phyloP scores from a whole-genome alignment of 148 eudicot species.

The Chenopodium formosanum region DNA sequence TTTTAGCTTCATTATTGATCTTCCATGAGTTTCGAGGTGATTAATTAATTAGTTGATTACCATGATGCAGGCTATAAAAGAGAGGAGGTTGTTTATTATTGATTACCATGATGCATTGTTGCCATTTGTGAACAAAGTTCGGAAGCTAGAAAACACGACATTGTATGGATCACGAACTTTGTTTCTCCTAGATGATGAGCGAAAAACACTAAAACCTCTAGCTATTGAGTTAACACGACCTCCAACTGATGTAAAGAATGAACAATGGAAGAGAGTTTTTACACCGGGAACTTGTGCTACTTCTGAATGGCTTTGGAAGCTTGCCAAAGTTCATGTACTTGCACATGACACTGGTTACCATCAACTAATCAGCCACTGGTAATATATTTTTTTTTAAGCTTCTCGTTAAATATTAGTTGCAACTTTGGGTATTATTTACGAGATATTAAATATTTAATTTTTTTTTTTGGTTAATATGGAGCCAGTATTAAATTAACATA shows the following conservation, averaged over 20 bases:
- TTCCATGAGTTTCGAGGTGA: too few species aligned
- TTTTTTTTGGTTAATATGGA: too few species aligned
- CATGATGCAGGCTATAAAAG: slow-evolving; percentile 47
- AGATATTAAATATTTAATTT: too few species aligned
- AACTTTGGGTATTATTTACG: too few species aligned
- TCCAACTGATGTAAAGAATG: slow-evolving; percentile 27
- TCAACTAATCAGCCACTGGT: too few species aligned
- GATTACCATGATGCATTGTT: slow-evolving; percentile 73
- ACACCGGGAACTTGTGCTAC: background rate
- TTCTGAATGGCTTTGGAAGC: too few species aligned
- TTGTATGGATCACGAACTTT: slow-evolving; percentile 74
- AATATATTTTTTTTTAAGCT: too few species aligned
- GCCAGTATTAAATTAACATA: too few species aligned
- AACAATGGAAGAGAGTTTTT: background rate
- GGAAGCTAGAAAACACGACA: slow-evolving; percentile 52
- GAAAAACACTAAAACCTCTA: slow-evolving; percentile 41
- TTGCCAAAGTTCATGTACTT: too few species aligned
- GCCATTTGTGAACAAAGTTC: slow-evolving; percentile 66
- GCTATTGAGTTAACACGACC: slow-evolving; percentile 77
- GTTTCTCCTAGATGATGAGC: slow-evolving; percentile 41
- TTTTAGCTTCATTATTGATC: background rate
- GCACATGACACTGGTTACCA: too few species aligned
- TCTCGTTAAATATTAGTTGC: too few species aligned
- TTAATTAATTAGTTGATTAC: too few species aligned
- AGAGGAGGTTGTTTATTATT: slow-evolving; percentile 58